A percentile compares a stretch with the other conserved stretches of the same genome.
Evolutionary conservation across 352 stramenopile species (phyloP).

Genomic region (Globisporangium viniferum): DNA sequence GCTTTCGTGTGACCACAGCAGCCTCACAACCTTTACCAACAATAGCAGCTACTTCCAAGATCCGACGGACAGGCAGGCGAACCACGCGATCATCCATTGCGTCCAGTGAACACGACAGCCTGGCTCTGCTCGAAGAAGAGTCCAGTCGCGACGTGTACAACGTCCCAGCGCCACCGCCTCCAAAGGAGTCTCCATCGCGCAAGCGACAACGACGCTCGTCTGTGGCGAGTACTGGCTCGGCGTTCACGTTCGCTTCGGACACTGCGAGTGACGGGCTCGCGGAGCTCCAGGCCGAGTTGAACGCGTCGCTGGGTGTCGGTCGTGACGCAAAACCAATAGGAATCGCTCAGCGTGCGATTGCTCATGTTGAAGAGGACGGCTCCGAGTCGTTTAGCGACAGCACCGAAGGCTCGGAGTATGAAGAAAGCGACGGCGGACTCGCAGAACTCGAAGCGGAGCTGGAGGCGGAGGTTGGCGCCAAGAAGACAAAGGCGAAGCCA

Average conservation of each 20-base stretch:
- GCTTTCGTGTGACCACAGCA: neutral
- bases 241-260: neutral
- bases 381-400: conserved; percentile 1
- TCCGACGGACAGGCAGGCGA: neutral
- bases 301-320: neutral
- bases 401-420: neutral
- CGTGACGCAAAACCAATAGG: neutral
- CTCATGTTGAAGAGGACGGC: neutral
- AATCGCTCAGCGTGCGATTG: neutral
- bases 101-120: conserved; percentile 27
- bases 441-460: conserved; percentile 20
- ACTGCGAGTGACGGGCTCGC: conserved; percentile 21
- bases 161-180: neutral
- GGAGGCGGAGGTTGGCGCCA: conserved; percentile 10
- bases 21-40: neutral
- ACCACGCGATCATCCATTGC: conserved; percentile 19
- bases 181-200: neutral
- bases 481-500: neutral
- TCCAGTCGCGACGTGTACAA: conserved; percentile 17
- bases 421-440: conserved; percentile 18
- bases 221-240: conserved; percentile 6
- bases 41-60: neutral
- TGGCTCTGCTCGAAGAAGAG: conserved; percentile 52
- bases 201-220: neutral
- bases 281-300: conserved; percentile 34